Conservation (phyloP, 305 asterid genomes). For the Lippia alba region DNA sequence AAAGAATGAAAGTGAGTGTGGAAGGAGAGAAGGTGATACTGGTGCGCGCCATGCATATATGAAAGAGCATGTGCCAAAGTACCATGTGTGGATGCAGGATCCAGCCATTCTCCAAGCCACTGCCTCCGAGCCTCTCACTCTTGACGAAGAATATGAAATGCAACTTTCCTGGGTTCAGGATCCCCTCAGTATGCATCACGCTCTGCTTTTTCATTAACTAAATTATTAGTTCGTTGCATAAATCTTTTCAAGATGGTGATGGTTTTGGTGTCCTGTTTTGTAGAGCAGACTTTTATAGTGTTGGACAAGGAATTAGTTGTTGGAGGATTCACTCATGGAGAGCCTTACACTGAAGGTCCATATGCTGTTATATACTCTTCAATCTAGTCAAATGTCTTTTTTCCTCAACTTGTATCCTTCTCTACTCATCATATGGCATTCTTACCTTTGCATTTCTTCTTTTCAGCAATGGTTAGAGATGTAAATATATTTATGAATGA, state of each 20-base stretch:
- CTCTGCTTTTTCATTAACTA: neutral
- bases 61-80: slow-evolving; percentile 84
- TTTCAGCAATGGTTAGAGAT: slow-evolving; percentile 94
- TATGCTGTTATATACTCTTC: slow-evolving; percentile 3
- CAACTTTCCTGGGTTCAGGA: slow-evolving; percentile 88
- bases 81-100: slow-evolving; percentile 96
- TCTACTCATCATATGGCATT: neutral
- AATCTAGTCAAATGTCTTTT: slow-evolving; percentile 4
- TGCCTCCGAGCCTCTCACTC: slow-evolving; percentile 89
- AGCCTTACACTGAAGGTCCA: slow-evolving; percentile 76
- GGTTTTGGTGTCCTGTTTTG: slow-evolving; percentile 37
- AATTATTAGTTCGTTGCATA: slow-evolving; percentile 7
- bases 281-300: slow-evolving; percentile 88
- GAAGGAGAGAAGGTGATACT: slow-evolving; percentile 79
- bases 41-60: slow-evolving; percentile 89
- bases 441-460: slow-evolving; percentile 28
- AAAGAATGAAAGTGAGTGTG: slow-evolving; percentile 62
- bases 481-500: slow-evolving; percentile 93
- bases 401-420: slow-evolving; percentile 2
- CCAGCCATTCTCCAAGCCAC: slow-evolving; percentile 84
- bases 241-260: slow-evolving; percentile 16
- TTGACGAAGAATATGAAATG: slow-evolving; percentile 82
- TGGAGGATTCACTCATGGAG: slow-evolving; percentile 74
- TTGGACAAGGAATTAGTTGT: slow-evolving; percentile 73
- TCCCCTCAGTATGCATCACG: slow-evolving; percentile 57